phyloP scores from a whole-genome alignment of 1,139 yeast genomes.

The Zygoascus hellenicus region DNA sequence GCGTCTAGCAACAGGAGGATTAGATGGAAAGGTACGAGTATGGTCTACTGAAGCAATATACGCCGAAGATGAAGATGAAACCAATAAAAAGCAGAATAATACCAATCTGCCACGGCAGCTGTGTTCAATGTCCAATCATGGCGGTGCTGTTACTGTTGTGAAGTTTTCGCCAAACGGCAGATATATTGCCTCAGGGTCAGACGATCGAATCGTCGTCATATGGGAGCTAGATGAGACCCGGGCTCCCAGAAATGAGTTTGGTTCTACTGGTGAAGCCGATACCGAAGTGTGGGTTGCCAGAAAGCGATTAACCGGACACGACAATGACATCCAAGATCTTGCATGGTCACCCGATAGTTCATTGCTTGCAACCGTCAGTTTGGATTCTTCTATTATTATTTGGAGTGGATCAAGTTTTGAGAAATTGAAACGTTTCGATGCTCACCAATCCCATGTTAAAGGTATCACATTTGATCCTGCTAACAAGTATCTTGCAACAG shows the following conservation, averaged over 20 bases:
- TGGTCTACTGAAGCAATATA: constrained; percentile 71
- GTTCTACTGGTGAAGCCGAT: constrained; percentile 51
- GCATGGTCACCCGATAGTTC: constrained; percentile 98
- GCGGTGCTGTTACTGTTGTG: constrained; percentile 89
- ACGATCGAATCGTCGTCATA: constrained; percentile 81
- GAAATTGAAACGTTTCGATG: constrained; percentile 78
- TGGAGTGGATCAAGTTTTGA: constrained; percentile 96
- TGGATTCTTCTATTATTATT: constrained; percentile 83
- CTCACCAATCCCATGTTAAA: constrained; percentile 92
- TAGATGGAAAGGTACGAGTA: constrained; percentile 87
- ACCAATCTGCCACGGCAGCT: constrained; percentile 22
- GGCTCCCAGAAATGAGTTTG: constrained; percentile 41
- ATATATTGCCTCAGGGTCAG: constrained; percentile 90
- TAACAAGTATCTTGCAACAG: constrained; percentile 92
- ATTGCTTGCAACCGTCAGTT: constrained; percentile 84
- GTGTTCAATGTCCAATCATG: constrained; percentile 36
- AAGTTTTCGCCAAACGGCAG: constrained; percentile 89
- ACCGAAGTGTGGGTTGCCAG: constrained; percentile 91
- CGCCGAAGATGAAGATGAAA: constrained; percentile 30
- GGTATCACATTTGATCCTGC: constrained; percentile 98
- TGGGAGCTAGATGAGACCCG: constrained; percentile 85
- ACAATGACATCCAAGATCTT: constrained; percentile 92
- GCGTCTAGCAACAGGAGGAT: constrained; percentile 88
- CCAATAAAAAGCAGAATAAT: not conserved
- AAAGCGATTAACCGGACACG: constrained; percentile 89